Base-by-base conservation (phyloP, 495 filamentous ascomycete genomes). In the Talaromyces stipitatus region DNA sequence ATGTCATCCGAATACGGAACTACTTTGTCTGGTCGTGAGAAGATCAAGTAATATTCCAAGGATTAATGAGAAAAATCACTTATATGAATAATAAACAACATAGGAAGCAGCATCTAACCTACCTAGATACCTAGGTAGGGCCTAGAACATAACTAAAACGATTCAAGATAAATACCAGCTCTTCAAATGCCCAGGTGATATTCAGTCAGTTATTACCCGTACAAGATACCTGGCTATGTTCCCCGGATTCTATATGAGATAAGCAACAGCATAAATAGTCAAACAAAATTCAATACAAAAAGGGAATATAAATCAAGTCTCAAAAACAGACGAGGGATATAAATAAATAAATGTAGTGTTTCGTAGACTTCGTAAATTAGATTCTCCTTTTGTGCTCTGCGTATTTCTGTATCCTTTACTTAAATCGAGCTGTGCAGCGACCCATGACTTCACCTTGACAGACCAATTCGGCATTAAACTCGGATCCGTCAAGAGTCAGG, bases 361-460 rank as follows among this genome's bases (percentile, higher is more conserved):
- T 54, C 51, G 30, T 54, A 16, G 36, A 41, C 27, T 50, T 50
- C 36, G 36, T 41, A 54, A 22, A 11, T 9, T 28, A 54, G 29
- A 54, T 54, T 36, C 14, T 33, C 50, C 18, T 24, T 51, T 54
- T 30, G 30, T 54, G n/a, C n/a, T 14, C 14, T 22, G 29, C 29
- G 27, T 54, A 16, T 18, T 9, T 28, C n/a, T n/a, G 50, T 10
- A n/a, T 20, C 12, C 2, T 47, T 69, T 69, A 82, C 64, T 77
- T 74, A 72, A 97, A 97, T 66, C 91, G 83, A 50, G 92, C 89
- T 48, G 90, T 82, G 84, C 92, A 97, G 51, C 92, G 85, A 59
- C 94, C 94, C 94, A 98, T 98, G 58, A 98, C 90, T 74, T 97
- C 94, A 66, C 95, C 95, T 66, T 98, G 94, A 75, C 94, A 98